Evolutionary conservation across 1,139 yeast species (phyloP), one percentile per base, ranked within the genome.

Genomic region (Scheffersomyces segobiensis): DNA sequence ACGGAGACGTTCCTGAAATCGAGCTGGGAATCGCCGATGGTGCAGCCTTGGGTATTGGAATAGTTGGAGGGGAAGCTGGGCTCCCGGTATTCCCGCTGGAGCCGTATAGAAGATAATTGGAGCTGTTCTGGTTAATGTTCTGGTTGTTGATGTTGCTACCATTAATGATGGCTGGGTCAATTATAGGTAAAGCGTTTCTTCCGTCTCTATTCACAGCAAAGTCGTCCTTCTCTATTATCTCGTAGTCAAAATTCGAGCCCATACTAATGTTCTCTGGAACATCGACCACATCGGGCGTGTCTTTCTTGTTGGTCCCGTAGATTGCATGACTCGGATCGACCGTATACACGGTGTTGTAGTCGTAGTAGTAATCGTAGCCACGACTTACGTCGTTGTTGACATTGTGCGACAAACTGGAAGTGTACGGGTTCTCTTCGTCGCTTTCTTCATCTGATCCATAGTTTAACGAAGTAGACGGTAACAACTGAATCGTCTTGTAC

Each of bases 331-430:
- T 76, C 21, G 85, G 84, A 63, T 85, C 86, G 49, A 79, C 83
- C 3, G 87, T 83, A 69, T 89, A 91, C 21, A 92, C 97, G 1
- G 95, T 84, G 69, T 91, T 91, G 73, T 92, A 92, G 74, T 93
- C 97, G 71, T 93, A 93, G 70, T 88, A 87, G 76, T 91, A 89
- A 70, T 89, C 93, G 69, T 87, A 88, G 54, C 97, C 95, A 73
- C 96, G 82, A 60, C 78, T 76, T 50, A 75, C 72, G 62, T 86
- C 82, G 60, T 91, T 86, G 66, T 86, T 85, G 48, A 89, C 88
- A 71, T 89, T 89, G 73, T 90, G 96, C 4, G 93, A 87, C 61
- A 88, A 80, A 50, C 93, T 90, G n/a, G 82, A 78, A 20, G 83
- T 78, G 60, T 78, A 80, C 20, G 84, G 84, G 61, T 82, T 79